Evolutionary conservation across 257 asterid genomes (phyloP).

Genomic region (Buddleja alternifolia): DNA sequence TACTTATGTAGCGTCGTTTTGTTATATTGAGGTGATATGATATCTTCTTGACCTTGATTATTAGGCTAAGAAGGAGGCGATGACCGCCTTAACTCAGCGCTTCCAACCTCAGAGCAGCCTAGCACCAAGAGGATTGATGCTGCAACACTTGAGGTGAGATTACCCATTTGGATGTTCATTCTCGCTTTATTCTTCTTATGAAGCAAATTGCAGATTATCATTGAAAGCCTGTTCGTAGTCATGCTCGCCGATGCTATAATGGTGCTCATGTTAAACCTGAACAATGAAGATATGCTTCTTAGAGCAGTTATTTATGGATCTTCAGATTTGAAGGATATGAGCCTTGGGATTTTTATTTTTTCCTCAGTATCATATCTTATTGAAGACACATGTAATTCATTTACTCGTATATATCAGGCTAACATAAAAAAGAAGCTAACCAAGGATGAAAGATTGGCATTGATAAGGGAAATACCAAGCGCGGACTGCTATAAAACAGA

Average conservation of each 20-base stretch:
- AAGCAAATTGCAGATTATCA: not conserved
- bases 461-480: conserved; percentile 70
- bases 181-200: not conserved
- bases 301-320: no score
- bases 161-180: not conserved
- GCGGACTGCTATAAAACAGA: conserved; percentile 63
- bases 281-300: no score
- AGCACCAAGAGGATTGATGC: conserved; percentile 79
- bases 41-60: conserved; percentile 26
- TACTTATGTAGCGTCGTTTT: not conserved
- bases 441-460: conserved; percentile 68
- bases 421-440: conserved; percentile 69
- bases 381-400: conserved; percentile 28
- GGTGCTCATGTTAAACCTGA: no score
- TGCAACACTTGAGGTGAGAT: conserved; percentile 71
- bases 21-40: conserved; percentile 22
- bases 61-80: conserved; percentile 84
- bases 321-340: no score
- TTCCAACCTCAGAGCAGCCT: conserved; percentile 76
- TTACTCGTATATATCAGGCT: conserved; percentile 54
- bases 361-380: not conserved
- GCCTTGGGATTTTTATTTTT: not conserved
- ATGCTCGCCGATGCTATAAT: no score
- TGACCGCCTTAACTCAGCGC: conserved; percentile 51
- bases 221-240: no score